Base-by-base conservation (phyloP, 768 basidiomycete genomes). In the Clavaria fumosa region DNA sequence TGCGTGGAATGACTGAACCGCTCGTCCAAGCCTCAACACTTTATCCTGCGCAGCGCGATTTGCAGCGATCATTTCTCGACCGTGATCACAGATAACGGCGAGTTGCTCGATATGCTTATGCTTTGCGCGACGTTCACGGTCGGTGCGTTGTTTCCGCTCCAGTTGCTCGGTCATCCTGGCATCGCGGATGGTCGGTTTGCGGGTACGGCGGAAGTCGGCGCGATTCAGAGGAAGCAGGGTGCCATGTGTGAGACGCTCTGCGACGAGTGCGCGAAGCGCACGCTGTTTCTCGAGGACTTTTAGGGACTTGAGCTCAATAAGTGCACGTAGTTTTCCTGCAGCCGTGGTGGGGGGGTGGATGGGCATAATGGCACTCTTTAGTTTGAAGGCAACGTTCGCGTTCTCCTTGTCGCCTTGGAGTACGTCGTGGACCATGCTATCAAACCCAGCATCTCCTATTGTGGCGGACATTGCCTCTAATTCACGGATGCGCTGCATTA, bases 21-120 rank as follows among this genome's bases (percentile, higher is more conserved):
- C 69, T 43, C 76, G 75, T 35, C 86, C 81, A 15, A 99, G 66
- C 40, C 81, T 78, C 18, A 69, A 63, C 19, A 83, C 65, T 11
- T 79, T 71, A 28, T 74, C 67, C 40, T 74, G 64, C 28, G 78
- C 77, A 11, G 62, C 63, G 21, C 75, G 61, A 50, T 80, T 80
- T 21, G 64, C 72, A n/a, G 62, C 63, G 24, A 78, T 56, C 34
- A 96, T 65, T 21, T 83, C 77, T 38, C 66, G 69, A 1, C 86
- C 89, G 54, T 99, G 93, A 23, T 66, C 56, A 50, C 78, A 81
- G 45, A 99, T 96, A 40, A 83, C 71, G 21, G 63, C 66, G 49
- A 99, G 79, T 50, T 97, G 90, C 45, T 93, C 90, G 51, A 93
- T 72, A 51, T 99, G 95, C 53, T 93, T 90, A 62, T 86, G 81